Evolutionary conservation across 192 early-diverging fungal species (phyloP), one percentile per base, ranked within the genome.

Genomic region (Backusella australiensis): DNA sequence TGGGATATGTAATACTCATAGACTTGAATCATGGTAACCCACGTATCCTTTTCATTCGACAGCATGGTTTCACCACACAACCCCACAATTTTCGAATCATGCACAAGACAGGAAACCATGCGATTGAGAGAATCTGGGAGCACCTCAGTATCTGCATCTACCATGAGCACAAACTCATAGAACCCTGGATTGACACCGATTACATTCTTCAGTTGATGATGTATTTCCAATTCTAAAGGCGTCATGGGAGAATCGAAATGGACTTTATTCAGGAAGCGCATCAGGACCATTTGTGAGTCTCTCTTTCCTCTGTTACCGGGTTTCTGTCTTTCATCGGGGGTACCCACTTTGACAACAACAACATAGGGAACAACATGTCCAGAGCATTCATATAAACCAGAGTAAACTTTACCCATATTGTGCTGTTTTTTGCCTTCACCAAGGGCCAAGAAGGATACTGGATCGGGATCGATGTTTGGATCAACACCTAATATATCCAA

Each of bases 1-100:
- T 99, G 97, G 34, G 92, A 94, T 72, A 99, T 97, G 81, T 94
- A 99, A 87, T 99, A 99, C 83, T 99, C 97, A 79, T 98, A 99
- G 53, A 99, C 95, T 77, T 99, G 97, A 83, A 99, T 98, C 96
- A 97, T 97, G 19, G 97, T 96, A 49, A 95, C 92, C 94, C 94
- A 98, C 19, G 94, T 93, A 77, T 93, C 88, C 78, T 95, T 92
- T 82, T 97, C 96, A 81, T 98, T 99, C 11, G 93, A 89, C 75
- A 99, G 87, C 76, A 86, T 87, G 15, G 98, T 99, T 81, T 99
- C 98, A 75, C 98, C 98, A 80, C 96, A 98, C 32, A 96, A 86
- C 11, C 97, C 98, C 77, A 96, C 92, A 39, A 99, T 92, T 85
- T 82, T 78, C 77, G 87, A 84, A 72, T 95, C 93, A 71, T 91